Evolutionary conservation across 305 asterid species (phyloP), one percentile per base, ranked within the genome.

Genomic region (Fraxinus platypoda): DNA sequence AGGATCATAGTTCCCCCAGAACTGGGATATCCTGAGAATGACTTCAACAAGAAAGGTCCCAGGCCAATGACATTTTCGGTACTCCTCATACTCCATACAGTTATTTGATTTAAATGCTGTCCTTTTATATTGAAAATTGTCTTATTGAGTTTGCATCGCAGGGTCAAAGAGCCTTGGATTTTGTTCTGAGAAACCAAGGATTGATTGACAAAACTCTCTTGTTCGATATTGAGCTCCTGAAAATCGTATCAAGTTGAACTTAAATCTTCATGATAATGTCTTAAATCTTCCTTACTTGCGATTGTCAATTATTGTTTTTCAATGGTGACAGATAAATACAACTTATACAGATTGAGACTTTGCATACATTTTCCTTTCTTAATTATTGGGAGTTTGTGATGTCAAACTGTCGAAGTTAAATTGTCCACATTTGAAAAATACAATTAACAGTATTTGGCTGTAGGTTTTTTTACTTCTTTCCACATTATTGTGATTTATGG

Each of bases 31-130:
- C 98, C 98, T 19, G 98, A 94, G 52, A 87, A 91, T 84, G 98
- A 96, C 91, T 94, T 17, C 92, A 92, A 92, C 94, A 96, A 90
- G 93, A 91, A 91, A 89, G 99, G 98, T 86, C 99, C 99, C 41
- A 89, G 93, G 82, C 99, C 99, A 89, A 91, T 98, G 6, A 94
- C 99, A 30, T 96, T 96, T 88, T 96, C 98, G 94, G 99, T 96
- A 93, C 82, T 80, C 49, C 43, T 34, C 34, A 1, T 38, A 26
- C 79, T 84, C 77, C 17, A 35, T 2, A 64, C 9, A 41, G 77
- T 31, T 81, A 8, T 49, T 57, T 73, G 81, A 71, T 43, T 79
- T 26, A 28, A 35, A 66, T 15, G 70, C 13, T 8, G 3, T 75
- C 78, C 21, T 76, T 43, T 74, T 77, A 30, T 41, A 37, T 77